phyloP scores from a whole-genome alignment of 345 rosid genomes.

The Conringia planisiliqua region DNA sequence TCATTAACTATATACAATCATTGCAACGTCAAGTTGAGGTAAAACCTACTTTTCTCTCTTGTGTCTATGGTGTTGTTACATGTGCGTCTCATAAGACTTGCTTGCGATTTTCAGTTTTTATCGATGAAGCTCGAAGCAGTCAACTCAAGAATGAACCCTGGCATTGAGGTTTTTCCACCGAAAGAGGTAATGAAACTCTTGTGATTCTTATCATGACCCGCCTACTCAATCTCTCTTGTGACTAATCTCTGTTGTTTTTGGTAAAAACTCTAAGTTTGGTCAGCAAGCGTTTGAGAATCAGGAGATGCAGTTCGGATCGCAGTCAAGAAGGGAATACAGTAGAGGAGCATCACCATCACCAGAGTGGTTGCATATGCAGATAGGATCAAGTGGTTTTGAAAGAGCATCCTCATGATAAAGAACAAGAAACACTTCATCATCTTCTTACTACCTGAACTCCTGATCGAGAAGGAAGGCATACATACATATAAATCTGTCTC shows the following conservation, averaged over 20 bases:
- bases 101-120: conserved; percentile 55
- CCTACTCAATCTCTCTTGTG: neutral
- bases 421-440: neutral
- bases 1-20: conserved; percentile 87
- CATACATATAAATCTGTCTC: neutral
- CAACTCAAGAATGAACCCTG: conserved; percentile 60
- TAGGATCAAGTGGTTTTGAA: conserved; percentile 61
- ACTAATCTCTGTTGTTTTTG: neutral
- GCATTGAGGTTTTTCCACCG: conserved; percentile 61
- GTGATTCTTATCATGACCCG: neutral
- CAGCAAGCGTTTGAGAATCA: conserved; percentile 57
- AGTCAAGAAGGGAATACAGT: conserved; percentile 57
- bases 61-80: neutral
- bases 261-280: conserved; percentile 47
- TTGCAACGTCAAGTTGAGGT: conserved; percentile 93
- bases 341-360: conserved; percentile 78
- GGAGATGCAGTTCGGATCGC: conserved; percentile 59
- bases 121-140: conserved; percentile 93
- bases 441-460: neutral
- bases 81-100: neutral
- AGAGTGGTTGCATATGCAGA: conserved; percentile 91
- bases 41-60: conserved; percentile 1
- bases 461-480: neutral
- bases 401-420: conserved; percentile 45
- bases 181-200: conserved; percentile 52